Conservation (phyloP, 2,329 filamentous ascomycete genomes). For the Neocucurbitaria cava region DNA sequence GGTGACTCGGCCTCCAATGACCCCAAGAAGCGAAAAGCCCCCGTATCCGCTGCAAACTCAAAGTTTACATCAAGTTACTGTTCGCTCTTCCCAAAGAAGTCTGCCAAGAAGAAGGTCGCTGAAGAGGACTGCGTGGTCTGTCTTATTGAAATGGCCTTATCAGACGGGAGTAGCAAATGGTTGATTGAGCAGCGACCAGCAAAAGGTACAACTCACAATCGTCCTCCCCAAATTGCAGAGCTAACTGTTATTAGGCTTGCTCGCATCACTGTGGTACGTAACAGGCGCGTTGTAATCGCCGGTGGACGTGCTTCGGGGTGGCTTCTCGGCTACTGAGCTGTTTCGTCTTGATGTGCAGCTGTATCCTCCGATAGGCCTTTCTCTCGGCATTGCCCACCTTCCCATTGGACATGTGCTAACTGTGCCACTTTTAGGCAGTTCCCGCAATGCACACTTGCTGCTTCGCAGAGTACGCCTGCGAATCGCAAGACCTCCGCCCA, state of each 20-base stretch:
- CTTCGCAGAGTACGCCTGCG: slow-evolving; percentile 20
- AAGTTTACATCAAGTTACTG: slow-evolving; percentile 36
- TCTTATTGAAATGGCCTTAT: slow-evolving; percentile 28
- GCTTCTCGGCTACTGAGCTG: neutral
- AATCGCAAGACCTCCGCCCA: slow-evolving; percentile 34
- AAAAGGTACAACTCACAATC: slow-evolving; percentile 32
- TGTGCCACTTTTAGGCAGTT: slow-evolving; percentile 37
- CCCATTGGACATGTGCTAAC: slow-evolving; percentile 11
- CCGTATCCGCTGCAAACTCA: slow-evolving; percentile 5
- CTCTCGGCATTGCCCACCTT: slow-evolving; percentile 1
- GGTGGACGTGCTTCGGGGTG: neutral
- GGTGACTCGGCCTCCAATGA: slow-evolving; percentile 1
- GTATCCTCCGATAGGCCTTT: slow-evolving; percentile 3
- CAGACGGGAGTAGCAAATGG: slow-evolving; percentile 32
- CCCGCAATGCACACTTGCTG: slow-evolving; percentile 33
- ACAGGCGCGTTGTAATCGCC: neutral
- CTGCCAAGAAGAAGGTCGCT: slow-evolving; percentile 42
- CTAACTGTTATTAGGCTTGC: slow-evolving; percentile 23
- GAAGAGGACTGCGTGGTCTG: slow-evolving; percentile 46
- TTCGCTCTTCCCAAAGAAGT: slow-evolving; percentile 45
- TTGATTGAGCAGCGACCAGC: slow-evolving; percentile 47
- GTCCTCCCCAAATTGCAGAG: neutral
- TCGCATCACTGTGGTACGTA: slow-evolving; percentile 38
- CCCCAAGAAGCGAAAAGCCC: slow-evolving; percentile 35
- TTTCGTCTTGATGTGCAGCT: slow-evolving; percentile 3